A percentile compares a stretch with the other conserved stretches of the same genome.
Evolutionary conservation across 176 grass and related monocot species (phyloP).

Genomic region (Triticum turgidum): DNA sequence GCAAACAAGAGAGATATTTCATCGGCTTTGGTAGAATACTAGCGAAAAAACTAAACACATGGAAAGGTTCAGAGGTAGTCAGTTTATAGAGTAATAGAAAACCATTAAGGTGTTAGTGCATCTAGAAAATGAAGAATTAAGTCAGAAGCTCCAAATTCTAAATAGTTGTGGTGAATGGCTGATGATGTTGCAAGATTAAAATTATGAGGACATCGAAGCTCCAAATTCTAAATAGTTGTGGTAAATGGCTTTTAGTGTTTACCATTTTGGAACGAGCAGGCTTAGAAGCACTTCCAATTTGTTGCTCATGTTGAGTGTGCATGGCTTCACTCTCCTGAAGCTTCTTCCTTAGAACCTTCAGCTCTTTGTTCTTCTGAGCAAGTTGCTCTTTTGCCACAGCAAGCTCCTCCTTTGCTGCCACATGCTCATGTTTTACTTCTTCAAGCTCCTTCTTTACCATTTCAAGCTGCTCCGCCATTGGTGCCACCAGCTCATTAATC

Average conservation of each 20-base stretch:
- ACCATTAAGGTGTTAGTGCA: neutral
- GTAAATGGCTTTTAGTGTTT: neutral
- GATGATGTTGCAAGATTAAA: neutral
- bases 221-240: no score
- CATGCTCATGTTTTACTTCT: neutral
- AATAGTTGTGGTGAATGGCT: neutral
- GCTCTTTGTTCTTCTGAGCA: neutral
- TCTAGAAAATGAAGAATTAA: neutral
- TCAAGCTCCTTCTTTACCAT: neutral
- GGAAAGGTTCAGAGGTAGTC: neutral
- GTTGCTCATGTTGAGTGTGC: neutral
- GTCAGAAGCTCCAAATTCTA: neutral
- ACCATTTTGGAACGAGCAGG: neutral
- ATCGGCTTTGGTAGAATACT: neutral
- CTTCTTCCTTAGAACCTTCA: slow-evolving; percentile 26
- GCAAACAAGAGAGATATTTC: no score
- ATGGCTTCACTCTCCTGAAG: slow-evolving; percentile 33
- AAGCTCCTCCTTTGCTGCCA: neutral
- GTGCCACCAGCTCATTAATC: neutral
- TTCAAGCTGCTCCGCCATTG: slow-evolving; percentile 16
- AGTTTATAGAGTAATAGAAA: neutral
- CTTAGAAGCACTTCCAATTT: neutral
- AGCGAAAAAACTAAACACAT: neutral
- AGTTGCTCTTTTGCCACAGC: neutral
- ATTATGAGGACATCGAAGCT: neutral